These are phyloP conservation scores for Furcasterigmium furcatum DNA, from an alignment of 2,329 filamentous ascomycete genomes.

Conservation along the genomic window DNA sequence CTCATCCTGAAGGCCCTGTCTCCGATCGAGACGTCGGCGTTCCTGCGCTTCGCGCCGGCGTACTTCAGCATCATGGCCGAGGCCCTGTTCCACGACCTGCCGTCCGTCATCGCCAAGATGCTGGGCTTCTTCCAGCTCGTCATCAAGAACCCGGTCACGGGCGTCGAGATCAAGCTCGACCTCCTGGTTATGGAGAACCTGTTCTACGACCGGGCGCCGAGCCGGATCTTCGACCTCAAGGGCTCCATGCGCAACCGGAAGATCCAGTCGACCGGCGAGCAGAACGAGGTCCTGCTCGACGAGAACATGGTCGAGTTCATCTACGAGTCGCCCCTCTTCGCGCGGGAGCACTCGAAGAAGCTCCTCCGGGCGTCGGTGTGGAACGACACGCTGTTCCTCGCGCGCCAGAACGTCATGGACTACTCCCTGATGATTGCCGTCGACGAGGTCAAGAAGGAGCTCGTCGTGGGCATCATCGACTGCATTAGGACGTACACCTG, in stretches of 20 bases:
- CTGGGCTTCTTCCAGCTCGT: slow-evolving; percentile 96
- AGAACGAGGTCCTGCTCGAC: slow-evolving; percentile 92
- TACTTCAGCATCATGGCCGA: slow-evolving; percentile 98
- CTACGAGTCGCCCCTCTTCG: slow-evolving; percentile 93
- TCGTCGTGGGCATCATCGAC: slow-evolving; percentile 97
- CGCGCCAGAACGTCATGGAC: slow-evolving; percentile 97
- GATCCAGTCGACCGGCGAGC: slow-evolving; percentile 91
- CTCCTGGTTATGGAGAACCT: slow-evolving; percentile 95
- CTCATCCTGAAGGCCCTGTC: slow-evolving; percentile 91
- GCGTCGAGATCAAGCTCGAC: slow-evolving; percentile 91
- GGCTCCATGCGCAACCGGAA: slow-evolving; percentile 98
- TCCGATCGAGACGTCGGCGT: slow-evolving; percentile 87
- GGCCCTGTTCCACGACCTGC: slow-evolving; percentile 89
- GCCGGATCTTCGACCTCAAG: slow-evolving; percentile 91
- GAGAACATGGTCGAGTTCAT: slow-evolving; percentile 99
- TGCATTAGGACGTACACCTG: slow-evolving; percentile 98
- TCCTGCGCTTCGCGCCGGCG: slow-evolving; percentile 90
- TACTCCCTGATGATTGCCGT: slow-evolving; percentile 98
- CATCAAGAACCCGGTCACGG: slow-evolving; percentile 91
- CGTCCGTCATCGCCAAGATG: slow-evolving; percentile 98
- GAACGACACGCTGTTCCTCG: slow-evolving; percentile 96
- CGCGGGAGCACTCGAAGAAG: slow-evolving; percentile 94
- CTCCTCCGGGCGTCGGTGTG: slow-evolving; percentile 87
- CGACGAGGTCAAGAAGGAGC: slow-evolving; percentile 82
- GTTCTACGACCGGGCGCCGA: slow-evolving; percentile 91